Conservation (phyloP, 2,329 filamentous ascomycete species). For the Periglandula ipomoeae region DNA sequence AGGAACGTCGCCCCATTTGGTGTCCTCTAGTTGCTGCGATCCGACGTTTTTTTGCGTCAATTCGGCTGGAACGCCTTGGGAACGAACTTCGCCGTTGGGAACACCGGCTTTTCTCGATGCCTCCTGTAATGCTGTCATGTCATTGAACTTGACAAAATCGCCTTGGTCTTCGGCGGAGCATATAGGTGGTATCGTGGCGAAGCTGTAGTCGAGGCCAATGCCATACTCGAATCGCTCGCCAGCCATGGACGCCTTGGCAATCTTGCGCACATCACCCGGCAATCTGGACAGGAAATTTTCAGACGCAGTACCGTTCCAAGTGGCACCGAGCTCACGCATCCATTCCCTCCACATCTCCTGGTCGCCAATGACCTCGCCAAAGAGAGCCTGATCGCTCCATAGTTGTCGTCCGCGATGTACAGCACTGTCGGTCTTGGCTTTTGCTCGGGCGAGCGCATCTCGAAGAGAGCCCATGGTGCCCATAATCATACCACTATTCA, state of each 20-base stretch:
- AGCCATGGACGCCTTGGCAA: constrained; percentile 19
- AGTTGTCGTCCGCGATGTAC: constrained; percentile 21
- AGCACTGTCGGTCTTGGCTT: constrained; percentile 16
- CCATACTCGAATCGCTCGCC: constrained; percentile 27
- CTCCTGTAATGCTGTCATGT: constrained; percentile 13
- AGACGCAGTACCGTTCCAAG: constrained; percentile 22
- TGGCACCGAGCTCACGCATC: constrained; percentile 17
- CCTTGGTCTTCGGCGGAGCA: constrained; percentile 26
- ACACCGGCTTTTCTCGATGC: constrained; percentile 18
- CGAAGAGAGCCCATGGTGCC: constrained; percentile 22
- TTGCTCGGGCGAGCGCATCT: constrained; percentile 16
- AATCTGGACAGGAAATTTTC: constrained; percentile 9
- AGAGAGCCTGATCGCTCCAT: constrained; percentile 29
- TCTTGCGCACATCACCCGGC: constrained; percentile 11
- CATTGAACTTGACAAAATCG: constrained; percentile 21
- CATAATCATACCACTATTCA: constrained; percentile 26
- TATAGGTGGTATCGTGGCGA: constrained; percentile 21
- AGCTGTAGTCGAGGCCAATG: constrained; percentile 30
- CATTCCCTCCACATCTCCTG: constrained; percentile 29
- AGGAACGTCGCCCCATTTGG: constrained; percentile 22
- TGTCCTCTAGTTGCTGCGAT: neutral
- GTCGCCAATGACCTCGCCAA: constrained; percentile 29
- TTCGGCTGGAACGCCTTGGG: constrained; percentile 19
- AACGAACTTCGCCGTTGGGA: constrained; percentile 13
- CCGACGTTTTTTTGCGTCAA: constrained; percentile 9